Percentiles rank a stretch among this genome's conserved stretches.
Evolutionary conservation across 139 green algal species (phyloP).

Genomic region (Ulvella scutata): DNA sequence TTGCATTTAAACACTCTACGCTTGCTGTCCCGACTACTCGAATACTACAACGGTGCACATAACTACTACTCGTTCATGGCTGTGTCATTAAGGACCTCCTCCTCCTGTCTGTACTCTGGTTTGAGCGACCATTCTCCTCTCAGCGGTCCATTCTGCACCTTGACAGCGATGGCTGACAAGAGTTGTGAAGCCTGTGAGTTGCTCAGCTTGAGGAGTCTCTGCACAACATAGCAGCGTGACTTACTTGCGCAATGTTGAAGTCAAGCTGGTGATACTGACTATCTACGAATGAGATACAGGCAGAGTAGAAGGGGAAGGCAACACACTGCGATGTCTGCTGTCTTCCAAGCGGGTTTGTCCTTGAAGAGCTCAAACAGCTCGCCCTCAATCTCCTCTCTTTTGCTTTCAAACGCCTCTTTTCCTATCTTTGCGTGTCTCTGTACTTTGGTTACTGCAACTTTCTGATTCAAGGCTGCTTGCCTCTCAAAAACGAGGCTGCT

Average conservation of each 20-base stretch:
- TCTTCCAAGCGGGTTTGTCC: background rate
- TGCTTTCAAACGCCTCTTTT: background rate
- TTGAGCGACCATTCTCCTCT: background rate
- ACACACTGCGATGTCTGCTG: background rate
- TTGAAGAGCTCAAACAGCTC: slow-evolving; percentile 4
- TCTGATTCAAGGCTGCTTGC: background rate
- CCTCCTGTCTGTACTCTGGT: background rate
- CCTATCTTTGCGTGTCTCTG: background rate
- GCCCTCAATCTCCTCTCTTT: background rate
- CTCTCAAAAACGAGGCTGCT: background rate
- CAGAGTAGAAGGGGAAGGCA: background rate
- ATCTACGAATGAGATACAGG: background rate
- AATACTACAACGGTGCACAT: no score
- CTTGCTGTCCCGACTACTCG: no score
- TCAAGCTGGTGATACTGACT: no score
- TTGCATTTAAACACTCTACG: no score
- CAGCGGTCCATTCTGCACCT: background rate
- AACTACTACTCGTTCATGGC: background rate
- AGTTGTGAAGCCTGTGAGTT: background rate
- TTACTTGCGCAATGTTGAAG: no score
- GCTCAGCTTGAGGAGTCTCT: background rate
- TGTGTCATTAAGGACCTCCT: background rate
- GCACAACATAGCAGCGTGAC: background rate
- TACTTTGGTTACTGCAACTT: background rate
- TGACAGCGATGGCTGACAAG: background rate